Conservation (phyloP, 2,329 filamentous ascomycete species). For the Colletotrichum melonis region DNA sequence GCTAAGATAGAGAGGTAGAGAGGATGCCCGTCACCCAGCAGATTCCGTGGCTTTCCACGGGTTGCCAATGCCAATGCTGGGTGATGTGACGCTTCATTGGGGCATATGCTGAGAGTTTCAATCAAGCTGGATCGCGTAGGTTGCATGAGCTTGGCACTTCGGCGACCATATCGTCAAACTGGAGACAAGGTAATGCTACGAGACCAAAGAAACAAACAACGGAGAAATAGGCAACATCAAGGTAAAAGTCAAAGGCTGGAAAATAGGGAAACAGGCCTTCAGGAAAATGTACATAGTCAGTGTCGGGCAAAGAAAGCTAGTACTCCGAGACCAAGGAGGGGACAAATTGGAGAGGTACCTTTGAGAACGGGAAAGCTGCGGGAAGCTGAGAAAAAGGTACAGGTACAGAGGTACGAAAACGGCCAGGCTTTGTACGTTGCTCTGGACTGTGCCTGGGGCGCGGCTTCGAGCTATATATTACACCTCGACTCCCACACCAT, state of each 20-base stretch:
- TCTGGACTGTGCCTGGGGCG: neutral
- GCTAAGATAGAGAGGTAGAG: too few species aligned
- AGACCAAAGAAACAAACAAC: neutral
- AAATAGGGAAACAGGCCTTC: too few species aligned
- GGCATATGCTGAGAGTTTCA: neutral
- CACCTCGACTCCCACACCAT: constrained; percentile 20
- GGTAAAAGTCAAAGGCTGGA: neutral
- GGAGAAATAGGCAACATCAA: neutral
- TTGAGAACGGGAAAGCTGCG: neutral
- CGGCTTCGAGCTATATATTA: constrained; percentile 28
- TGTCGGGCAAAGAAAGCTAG: neutral
- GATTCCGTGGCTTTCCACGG: constrained; percentile 20
- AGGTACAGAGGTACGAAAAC: constrained; percentile 3
- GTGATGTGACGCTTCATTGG: neutral
- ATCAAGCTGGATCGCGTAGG: neutral
- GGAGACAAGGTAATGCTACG: neutral
- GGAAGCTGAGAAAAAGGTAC: neutral
- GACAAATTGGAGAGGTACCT: neutral
- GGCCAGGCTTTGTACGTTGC: neutral
- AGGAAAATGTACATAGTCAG: neutral
- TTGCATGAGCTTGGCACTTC: neutral
- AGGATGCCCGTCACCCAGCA: too few species aligned
- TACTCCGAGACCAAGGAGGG: neutral
- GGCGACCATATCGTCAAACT: neutral
- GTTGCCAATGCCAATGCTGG: neutral